Evolutionary conservation across 768 basidiomycete species (phyloP), one percentile per base, ranked within the genome.

Genomic region (Dictyophora rubrovolvata): DNA sequence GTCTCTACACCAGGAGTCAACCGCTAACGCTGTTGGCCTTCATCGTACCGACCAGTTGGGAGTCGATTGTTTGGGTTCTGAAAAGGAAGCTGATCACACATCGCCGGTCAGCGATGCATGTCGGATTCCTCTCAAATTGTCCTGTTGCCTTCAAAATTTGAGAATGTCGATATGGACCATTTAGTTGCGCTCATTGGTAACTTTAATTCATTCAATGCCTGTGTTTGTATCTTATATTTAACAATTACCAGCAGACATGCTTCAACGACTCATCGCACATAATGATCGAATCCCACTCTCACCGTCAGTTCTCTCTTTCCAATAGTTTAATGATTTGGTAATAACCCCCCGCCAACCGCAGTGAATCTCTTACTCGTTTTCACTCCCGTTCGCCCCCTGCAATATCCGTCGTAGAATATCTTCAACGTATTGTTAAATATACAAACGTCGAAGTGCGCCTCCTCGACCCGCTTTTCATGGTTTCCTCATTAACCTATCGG

Each of bases 261-360:
- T 99, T 65, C 84, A 93, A 69, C 88, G 93, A 63, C 77, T 99
- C 67, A 93, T 96, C 73, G 77, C 80, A 56, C 92, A 96, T 81
- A 99, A 99, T 78, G 95, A 99, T 77, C 84, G 82, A 69, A 93
- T 99, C 71, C 88, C 92, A 59, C 77, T 98, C 63, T 84, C 85
- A 42, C 86, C 92, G 83, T 92, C 77, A 66, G 82, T 77, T 48
- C 60, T 63, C 50, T 60, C 59, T 62, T 42, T 63, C 68, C 65
- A 48, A 55, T 3, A 8, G 11, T 14, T 4, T 16, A 11, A 18
- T 34, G 21, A 5, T 51, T 18, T 3, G 14, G 21, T 22, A 22
- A 6, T 18, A 51, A 22, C 28, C 14, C 12, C 63, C 58, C 55
- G 59, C 61, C 48, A 59, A 62, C 58, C 67, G 48, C 69, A 93